A percentile compares a stretch with the other conserved stretches of the same genome.
Evolutionary conservation across 2,329 filamentous ascomycete genomes (phyloP).

Genomic region (Ascosphaera acerosa): DNA sequence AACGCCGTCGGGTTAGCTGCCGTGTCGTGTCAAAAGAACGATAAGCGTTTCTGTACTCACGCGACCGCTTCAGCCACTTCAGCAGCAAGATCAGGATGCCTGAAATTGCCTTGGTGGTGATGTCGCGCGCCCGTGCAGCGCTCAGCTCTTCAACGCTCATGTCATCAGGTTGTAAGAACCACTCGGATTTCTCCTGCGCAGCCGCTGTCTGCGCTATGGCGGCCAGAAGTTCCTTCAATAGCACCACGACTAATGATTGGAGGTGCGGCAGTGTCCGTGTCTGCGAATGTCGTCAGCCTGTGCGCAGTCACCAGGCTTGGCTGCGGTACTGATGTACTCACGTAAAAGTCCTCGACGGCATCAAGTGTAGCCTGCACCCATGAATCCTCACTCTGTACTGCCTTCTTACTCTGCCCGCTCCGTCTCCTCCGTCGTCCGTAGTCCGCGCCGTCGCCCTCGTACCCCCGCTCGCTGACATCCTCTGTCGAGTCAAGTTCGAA

Average conservation of each 20-base stretch:
- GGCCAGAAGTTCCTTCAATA: constrained; percentile 65
- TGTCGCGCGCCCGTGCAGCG: constrained; percentile 55
- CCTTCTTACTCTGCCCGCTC: too few species aligned
- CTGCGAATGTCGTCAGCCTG: constrained; percentile 24
- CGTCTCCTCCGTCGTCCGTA: constrained; percentile 1
- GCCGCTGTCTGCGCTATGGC: constrained; percentile 69
- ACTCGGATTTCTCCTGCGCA: constrained; percentile 23
- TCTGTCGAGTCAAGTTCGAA: constrained; percentile 2
- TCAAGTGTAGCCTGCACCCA: constrained; percentile 31
- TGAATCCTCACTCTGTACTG: constrained; percentile 16
- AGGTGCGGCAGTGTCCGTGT: constrained; percentile 54
- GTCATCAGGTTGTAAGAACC: constrained; percentile 18
- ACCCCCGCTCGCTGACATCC: too few species aligned
- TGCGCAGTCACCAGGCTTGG: constrained; percentile 3
- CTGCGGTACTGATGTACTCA: too few species aligned
- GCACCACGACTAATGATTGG: constrained; percentile 77
- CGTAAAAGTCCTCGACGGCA: constrained; percentile 63
- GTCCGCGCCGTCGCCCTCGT: too few species aligned
- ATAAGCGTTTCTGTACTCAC: constrained; percentile 26
- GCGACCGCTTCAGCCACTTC: constrained; percentile 92
- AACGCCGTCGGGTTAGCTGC: constrained; percentile 4
- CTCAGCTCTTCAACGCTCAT: constrained; percentile 49
- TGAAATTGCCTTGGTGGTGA: constrained; percentile 77
- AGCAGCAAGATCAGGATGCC: constrained; percentile 64
- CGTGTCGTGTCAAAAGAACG: constrained; percentile 1